Evolutionary conservation across 2,329 filamentous ascomycete species (phyloP), one percentile per base, ranked within the genome.

Genomic region (Arthroderma sp.): DNA sequence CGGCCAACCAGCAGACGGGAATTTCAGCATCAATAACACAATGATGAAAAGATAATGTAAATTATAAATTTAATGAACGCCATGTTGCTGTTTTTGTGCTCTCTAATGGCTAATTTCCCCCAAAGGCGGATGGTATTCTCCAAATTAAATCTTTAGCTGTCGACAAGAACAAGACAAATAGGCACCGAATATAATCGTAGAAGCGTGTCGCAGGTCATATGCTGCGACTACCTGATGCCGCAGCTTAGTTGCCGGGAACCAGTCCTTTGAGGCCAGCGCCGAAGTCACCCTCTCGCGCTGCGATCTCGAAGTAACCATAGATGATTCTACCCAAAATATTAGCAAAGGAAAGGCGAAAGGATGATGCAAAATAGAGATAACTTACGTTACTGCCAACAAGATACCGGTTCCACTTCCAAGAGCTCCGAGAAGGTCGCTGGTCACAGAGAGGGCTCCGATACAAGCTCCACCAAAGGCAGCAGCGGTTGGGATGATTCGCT

Each of bases 231-330:
- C 15, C 15, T 22, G 15, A 22, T 22, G 3, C 15, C 15, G n/a
- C 22, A 8, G 27, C 38, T 62, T 64, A 67, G 61, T 63, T 66
- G 46, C 65, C 67, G 45, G 66, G 64, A 46, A 81, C 76, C 67
- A 81, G 77, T 43, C 78, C 78, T 66, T 79, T 80, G 47, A 83
- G 69, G 54, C 86, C 85, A 49, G 81, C 59, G 45, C 67, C 77
- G 67, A 96, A 81, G 64, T 98, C 91, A 58, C 91, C 91, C 70
- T 98, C 91, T 72, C 95, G 95, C 59, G 93, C 93, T 27, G 91
- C 91, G 60, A 98, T 98, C 68, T 98, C 91, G 60, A 98, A 98
- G 73, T 98, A 98, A 53, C 88, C 86, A 68, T 98, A 98, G 68
- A 98, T 98, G 65, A 98, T 98, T 50, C 86, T 93, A 56, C 10